Base-by-base conservation (phyloP, 2,329 filamentous ascomycete species). In the Sclerotinia sclerotiorum region DNA sequence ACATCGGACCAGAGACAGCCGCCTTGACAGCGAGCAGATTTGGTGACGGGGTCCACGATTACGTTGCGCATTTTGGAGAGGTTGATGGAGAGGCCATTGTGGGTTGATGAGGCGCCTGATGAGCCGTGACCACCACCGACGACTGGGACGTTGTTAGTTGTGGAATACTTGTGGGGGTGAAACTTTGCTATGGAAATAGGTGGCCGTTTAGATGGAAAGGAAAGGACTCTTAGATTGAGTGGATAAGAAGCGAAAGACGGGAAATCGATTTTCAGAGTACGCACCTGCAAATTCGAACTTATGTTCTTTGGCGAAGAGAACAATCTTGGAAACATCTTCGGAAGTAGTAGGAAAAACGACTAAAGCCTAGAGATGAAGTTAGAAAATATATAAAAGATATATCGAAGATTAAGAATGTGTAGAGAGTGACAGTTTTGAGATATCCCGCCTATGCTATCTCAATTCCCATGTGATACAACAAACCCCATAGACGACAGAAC, bases 61-160 rank as follows among this genome's bases (percentile, higher is more conserved):
- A 72, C 70, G n/a, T 60, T 66, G 24, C 64, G 69, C 71, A 73
- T 72, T 39, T 62, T 69, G 17, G 65, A 48, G 24, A 73, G 67
- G 51, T 71, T 46, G 56, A 57, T 6, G 7, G 32, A 49, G 44
- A 64, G 51, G 3, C 62, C 65, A n/a, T 42, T 29, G 21, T 27
- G 35, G n/a, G 44, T 55, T 21, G 66, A 68, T 7, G 58, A 54
- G 19, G 66, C 42, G 19, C 66, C 66, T 6, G 46, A 54, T n/a
- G 58, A 44, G 24, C 66, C 66, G 32, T 68, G 66, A 27, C 58
- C 66, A 27, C 66, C 55, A 49, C 72, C 70, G 21, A 35, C 48
- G 49, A 56, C 65, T 67, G 24, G 24, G 11, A 27, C 3, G 27
- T 35, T 21, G 27, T 67, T 48, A 67, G 57, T 21, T 54, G 8